Conservation (phyloP, 495 filamentous ascomycete genomes). For the Aspergillus heteromorphus region DNA sequence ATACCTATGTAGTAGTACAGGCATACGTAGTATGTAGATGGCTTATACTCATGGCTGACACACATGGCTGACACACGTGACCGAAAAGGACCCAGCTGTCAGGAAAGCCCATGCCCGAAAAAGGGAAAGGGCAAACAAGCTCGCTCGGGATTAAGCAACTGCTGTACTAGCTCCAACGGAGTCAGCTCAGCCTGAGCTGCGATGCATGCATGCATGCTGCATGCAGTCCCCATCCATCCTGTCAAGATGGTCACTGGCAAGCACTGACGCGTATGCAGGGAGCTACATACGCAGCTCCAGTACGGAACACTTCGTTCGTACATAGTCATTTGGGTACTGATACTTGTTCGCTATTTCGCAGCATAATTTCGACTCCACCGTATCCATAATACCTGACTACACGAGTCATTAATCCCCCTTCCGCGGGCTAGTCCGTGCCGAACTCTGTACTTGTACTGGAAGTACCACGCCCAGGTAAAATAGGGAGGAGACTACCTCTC, state of each 20-base stretch:
- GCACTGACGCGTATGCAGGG: not conserved
- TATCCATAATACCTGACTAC: no score
- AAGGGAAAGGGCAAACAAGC: not conserved
- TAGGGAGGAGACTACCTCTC: no score
- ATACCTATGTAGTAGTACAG: no score
- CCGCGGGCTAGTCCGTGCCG: no score
- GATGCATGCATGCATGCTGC: not conserved
- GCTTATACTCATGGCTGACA: constrained; percentile 7
- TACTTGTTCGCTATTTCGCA: not conserved
- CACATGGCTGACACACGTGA: constrained; percentile 11
- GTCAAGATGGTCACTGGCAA: not conserved
- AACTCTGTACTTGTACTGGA: no score
- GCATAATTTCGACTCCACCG: no score
- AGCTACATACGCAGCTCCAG: not conserved
- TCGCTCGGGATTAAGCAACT: not conserved
- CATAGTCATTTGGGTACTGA: not conserved
- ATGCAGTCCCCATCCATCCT: not conserved
- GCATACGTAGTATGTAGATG: no score
- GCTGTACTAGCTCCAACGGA: not conserved
- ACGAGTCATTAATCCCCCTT: no score
- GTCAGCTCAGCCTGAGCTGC: not conserved
- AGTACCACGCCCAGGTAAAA: no score
- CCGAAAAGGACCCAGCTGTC: constrained; percentile 6
- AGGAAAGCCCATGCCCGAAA: not conserved
- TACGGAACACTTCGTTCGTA: not conserved